Percentiles rank a stretch among this genome's conserved stretches.
Conservation (phyloP, 192 early-diverging fungal species). For the Linderina pennispora region DNA sequence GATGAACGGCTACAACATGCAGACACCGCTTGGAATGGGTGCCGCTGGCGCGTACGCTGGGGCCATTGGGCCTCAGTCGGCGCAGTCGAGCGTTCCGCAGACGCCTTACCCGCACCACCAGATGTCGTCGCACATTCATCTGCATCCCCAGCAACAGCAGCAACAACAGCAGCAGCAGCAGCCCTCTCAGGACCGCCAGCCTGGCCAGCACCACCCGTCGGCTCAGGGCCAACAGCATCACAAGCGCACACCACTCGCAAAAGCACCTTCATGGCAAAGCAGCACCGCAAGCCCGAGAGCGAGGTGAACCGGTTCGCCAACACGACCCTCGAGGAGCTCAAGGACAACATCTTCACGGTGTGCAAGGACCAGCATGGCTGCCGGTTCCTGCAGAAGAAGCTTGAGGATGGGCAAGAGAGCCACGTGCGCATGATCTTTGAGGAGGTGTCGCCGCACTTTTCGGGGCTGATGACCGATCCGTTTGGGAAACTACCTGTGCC, state of each 20-base stretch:
- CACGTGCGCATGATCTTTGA: constrained; percentile 66
- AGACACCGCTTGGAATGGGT: constrained; percentile 13
- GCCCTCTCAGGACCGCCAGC: constrained; percentile 12
- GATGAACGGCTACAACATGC: constrained; percentile 19
- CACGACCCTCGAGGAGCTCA: constrained; percentile 58
- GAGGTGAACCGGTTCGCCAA: constrained; percentile 66
- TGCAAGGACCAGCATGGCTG: constrained; percentile 90
- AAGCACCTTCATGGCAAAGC: constrained; percentile 25
- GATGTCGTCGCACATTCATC: constrained; percentile 20
- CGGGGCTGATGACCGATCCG: constrained; percentile 82
- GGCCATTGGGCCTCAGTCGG: constrained; percentile 17
- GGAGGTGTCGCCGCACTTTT: constrained; percentile 69
- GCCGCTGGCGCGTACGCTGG: constrained; percentile 4
- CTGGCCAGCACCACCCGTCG: constrained; percentile 12
- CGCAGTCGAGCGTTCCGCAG: constrained; percentile 9
- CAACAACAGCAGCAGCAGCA: constrained; percentile 8
- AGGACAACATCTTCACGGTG: constrained; percentile 67
- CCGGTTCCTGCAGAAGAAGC: constrained; percentile 78
- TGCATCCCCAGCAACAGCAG: constrained; percentile 9
- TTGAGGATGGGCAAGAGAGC: constrained; percentile 67
- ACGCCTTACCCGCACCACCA: constrained; percentile 31
- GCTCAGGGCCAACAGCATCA: not conserved
- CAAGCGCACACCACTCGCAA: constrained; percentile 23
- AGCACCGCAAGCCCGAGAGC: constrained; percentile 22
- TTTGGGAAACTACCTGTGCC: constrained; percentile 92